Evolutionary conservation across 495 filamentous ascomycete genomes (phyloP).

Genomic region (Tuber calosporum): DNA sequence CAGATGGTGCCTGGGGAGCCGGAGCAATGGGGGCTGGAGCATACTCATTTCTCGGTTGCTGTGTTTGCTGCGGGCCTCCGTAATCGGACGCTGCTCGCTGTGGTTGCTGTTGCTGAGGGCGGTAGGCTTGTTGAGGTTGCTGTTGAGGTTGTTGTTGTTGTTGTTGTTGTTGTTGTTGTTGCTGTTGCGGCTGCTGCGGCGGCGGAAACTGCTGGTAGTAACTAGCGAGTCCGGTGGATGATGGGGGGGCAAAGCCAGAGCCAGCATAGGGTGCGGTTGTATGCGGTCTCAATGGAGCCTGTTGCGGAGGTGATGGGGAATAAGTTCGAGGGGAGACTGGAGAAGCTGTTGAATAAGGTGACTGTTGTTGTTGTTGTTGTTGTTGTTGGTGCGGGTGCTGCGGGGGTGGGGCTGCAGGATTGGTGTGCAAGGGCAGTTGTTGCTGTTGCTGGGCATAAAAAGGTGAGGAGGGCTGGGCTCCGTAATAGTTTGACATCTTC

Average conservation of each 20-base stretch:
- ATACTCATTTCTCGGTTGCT: conserved; percentile 19
- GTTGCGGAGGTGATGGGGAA: conserved; percentile 30
- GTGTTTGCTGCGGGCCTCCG: conserved; percentile 12
- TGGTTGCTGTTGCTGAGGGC: not conserved
- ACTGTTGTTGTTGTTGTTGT: conserved; percentile 15
- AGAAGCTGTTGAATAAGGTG: conserved; percentile 14
- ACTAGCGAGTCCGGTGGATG: not conserved
- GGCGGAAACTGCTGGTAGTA: conserved; percentile 20
- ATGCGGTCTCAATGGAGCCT: conserved; percentile 30
- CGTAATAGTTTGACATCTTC: conserved; percentile 21
- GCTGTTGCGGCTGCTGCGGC: conserved; percentile 13
- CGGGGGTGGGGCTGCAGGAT: not conserved
- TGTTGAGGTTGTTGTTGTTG: conserved; percentile 9
- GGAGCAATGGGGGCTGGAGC: conserved; percentile 7
- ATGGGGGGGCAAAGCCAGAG: conserved; percentile 29
- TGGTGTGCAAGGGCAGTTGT: not conserved
- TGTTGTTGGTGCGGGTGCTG: conserved; percentile 17
- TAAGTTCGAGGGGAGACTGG: conserved; percentile 25
- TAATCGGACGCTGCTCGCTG: conserved; percentile 8
- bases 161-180: conserved; percentile 8
- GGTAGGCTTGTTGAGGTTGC: conserved; percentile 9
- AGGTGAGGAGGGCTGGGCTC: conserved; percentile 16
- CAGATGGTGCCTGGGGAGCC: conserved; percentile 12
- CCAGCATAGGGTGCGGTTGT: conserved; percentile 30
- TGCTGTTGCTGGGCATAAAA: conserved; percentile 19